These are phyloP conservation scores for Synchytrium microbalum DNA, from an alignment of 371 early-diverging fungal species.

Conservation along the genomic window DNA sequence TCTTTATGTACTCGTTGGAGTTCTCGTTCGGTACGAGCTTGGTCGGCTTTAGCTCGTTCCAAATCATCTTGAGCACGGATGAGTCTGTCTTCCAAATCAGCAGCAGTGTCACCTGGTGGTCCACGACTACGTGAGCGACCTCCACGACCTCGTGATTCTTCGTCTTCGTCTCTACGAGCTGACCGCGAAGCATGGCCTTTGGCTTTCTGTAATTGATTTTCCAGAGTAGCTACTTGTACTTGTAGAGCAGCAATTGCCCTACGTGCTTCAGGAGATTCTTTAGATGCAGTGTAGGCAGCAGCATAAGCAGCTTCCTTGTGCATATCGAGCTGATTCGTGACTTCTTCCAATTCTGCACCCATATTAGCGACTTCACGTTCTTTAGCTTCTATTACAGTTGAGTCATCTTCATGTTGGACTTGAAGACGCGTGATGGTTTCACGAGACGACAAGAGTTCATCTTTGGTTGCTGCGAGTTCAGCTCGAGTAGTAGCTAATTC, in stretches of 20 bases:
- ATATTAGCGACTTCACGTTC: constrained; percentile 30
- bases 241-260: not conserved
- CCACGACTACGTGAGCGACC: not conserved
- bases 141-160: not conserved
- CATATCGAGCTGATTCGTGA: constrained; percentile 24
- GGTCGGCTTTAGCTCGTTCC: not conserved
- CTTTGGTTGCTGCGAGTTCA: constrained; percentile 15
- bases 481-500: constrained; percentile 26
- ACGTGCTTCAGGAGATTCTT: not conserved
- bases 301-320: constrained; percentile 1
- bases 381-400: constrained; percentile 23
- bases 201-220: not conserved
- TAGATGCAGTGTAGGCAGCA: not conserved
- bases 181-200: not conserved
- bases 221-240: not conserved
- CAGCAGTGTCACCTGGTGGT: not conserved
- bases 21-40: not conserved
- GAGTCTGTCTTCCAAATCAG: not conserved
- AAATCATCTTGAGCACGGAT: not conserved
- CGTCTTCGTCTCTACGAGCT: not conserved
- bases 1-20: not conserved
- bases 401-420: constrained; percentile 25
- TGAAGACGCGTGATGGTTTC: constrained; percentile 12
- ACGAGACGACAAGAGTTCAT: constrained; percentile 16
- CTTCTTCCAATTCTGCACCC: constrained; percentile 27